Percentiles rank a stretch among this genome's conserved stretches.
These are phyloP conservation scores for Micromonas commoda DNA, from an alignment of 139 green algal genomes.

Conservation along the genomic window DNA sequence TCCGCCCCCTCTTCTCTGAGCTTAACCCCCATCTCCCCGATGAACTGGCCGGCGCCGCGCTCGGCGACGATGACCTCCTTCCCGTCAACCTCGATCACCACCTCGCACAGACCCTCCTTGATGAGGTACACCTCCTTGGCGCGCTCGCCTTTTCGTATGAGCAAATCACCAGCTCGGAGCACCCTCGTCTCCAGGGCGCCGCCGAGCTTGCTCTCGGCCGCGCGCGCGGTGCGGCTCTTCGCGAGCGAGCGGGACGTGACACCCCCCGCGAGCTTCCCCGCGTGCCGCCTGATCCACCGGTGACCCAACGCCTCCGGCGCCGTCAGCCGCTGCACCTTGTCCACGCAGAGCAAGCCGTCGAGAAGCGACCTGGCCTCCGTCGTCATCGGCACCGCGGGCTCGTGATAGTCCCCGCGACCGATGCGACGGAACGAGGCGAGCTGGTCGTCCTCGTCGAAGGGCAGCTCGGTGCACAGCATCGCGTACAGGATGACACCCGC, in stretches of 20 bases:
- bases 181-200: neutral
- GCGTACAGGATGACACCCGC: constrained; percentile 34
- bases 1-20: neutral
- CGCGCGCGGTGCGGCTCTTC: neutral
- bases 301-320: constrained; percentile 82
- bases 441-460: constrained; percentile 23
- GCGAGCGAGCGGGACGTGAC: neutral
- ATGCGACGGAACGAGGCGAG: neutral
- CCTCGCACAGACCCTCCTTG: neutral
- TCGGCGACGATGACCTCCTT: neutral
- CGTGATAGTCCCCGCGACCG: neutral
- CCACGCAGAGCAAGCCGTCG: constrained; percentile 62
- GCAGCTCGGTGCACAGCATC: constrained; percentile 24
- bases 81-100: neutral
- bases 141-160: neutral
- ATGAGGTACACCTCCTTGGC: constrained; percentile 3
- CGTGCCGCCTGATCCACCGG: constrained; percentile 67
- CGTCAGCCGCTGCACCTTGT: constrained; percentile 77
- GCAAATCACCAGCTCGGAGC: neutral
- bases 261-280: neutral
- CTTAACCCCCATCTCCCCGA: neutral
- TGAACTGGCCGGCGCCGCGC: neutral
- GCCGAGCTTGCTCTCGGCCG: neutral
- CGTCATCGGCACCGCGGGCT: constrained; percentile 54
- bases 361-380: constrained; percentile 82